Percentiles rank a stretch among this genome's conserved stretches.
Conservation (phyloP, 2,329 filamentous ascomycete genomes). For the Aspergillus costaricaensis region DNA sequence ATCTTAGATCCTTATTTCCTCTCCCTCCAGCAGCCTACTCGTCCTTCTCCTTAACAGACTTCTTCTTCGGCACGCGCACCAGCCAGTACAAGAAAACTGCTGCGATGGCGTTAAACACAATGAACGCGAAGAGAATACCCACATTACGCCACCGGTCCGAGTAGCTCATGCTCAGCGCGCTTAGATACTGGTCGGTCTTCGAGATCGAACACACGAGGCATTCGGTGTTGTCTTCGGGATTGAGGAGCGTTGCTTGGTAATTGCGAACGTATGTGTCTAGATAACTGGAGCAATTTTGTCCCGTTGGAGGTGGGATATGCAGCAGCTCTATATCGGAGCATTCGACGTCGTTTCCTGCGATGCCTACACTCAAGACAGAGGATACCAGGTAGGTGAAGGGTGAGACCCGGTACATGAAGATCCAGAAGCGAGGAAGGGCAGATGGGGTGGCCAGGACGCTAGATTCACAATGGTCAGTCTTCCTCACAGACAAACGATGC, state of each 20-base stretch:
- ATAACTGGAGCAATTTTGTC: slow-evolving; percentile 65
- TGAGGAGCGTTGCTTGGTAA: slow-evolving; percentile 62
- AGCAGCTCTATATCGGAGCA: slow-evolving; percentile 41
- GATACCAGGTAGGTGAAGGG: slow-evolving; percentile 64
- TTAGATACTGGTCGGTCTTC: slow-evolving; percentile 56
- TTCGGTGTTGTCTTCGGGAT: slow-evolving; percentile 57
- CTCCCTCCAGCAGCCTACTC: slow-evolving; percentile 13
- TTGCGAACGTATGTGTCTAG: slow-evolving; percentile 58
- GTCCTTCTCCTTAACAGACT: slow-evolving; percentile 45
- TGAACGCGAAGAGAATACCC: slow-evolving; percentile 56
- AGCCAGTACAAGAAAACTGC: slow-evolving; percentile 58
- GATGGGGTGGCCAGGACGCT: slow-evolving; percentile 62
- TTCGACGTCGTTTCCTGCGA: slow-evolving; percentile 31
- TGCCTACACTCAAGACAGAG: slow-evolving; percentile 41
- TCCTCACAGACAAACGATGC: background rate
- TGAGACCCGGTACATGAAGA: slow-evolving; percentile 71
- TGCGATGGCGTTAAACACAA: slow-evolving; percentile 53
- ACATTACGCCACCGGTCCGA: slow-evolving; percentile 56
- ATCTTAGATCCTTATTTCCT: background rate
- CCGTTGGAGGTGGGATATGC: slow-evolving; percentile 53
- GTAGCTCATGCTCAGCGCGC: slow-evolving; percentile 47
- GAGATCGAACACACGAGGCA: slow-evolving; percentile 57
- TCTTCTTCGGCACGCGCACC: slow-evolving; percentile 53
- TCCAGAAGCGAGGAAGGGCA: slow-evolving; percentile 70
- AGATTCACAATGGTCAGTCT: slow-evolving; percentile 2